Base-by-base conservation (phyloP, 192 early-diverging fungal genomes). In the Lunasporangiospora selenospora region DNA sequence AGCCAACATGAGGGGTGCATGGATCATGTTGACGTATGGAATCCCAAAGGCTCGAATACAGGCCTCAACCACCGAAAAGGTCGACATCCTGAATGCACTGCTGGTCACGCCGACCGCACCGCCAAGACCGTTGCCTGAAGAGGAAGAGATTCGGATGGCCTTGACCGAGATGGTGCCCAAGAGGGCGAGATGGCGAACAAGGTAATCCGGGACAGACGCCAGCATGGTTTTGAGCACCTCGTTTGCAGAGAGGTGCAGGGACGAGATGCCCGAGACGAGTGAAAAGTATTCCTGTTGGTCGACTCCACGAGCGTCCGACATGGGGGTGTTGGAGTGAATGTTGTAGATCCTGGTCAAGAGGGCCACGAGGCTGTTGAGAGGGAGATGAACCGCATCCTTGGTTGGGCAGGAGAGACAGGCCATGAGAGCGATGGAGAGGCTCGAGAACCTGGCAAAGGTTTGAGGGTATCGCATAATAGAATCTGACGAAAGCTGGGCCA, bases 31-130 rank as follows among this genome's bases (percentile, higher is more conserved):
- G n/a, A 62, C 79, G 53, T 81, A 81, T 1, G 65, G 66, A 36
- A 78, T 67, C 1, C 82, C 82, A 47, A 76, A 83, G 8, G 75
- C 75, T 53, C 79, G 67, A 26, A 83, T 58, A 53, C 79, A 83
- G 3, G 75, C 29, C 27, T 77, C 67, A 8, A 81, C 55, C 16
- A 79, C 32, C n/a, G 65, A 60, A 41, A 81, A 83, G 4, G 71
- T 47, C 1, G 78, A 76, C 10, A 62, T 73, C 52, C 75, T 70
- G 1, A 83, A 16, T 21, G 45, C 31, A 38, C 71, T 79, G n/a
- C n/a, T n/a, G 26, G 45, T 62, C 30, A 37, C 24, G 24, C 41
- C n/a, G n/a, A n/a, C n/a, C n/a, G n/a, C n/a, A n/a, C n/a, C n/a
- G n/a, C n/a, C n/a, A n/a, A n/a, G n/a, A n/a, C n/a, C n/a, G n/a